Base-by-base conservation (phyloP, 2,329 filamentous ascomycete species). In the Aspergillus ruber region DNA sequence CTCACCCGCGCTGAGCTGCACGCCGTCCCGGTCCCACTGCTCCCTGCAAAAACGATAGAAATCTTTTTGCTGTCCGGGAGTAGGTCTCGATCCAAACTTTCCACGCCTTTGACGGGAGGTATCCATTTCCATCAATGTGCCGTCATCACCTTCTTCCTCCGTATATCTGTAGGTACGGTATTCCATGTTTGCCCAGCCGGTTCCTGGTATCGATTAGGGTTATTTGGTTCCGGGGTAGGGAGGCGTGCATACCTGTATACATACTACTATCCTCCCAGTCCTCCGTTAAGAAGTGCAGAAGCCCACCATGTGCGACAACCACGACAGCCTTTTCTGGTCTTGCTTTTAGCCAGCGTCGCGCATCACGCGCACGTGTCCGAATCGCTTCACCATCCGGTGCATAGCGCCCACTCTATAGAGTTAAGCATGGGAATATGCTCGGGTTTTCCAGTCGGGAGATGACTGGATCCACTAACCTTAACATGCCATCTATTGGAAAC, bases 171-270 rank as follows among this genome's bases (percentile, higher is more conserved):
- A 88, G 2, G 79, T 79, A 47, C 85, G 78, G 58, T 72, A 81
- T 66, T 88, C 84, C 43, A 81, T 80, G 62, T 89, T 88, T 5
- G 65, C 62, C 85, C 85, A 88, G 3, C 79, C 82, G 4, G 84
- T 88, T 33, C 80, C 82, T 82, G 54, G 36, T 20, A 39, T 15
- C n/a, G 15, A 13, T 35, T 7, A 38, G 41, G 2, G n/a, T 3
- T 41, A 13, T 18, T 20, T 3, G 20, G 20, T 8, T 20, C 33
- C 2, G 36, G 29, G 10, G 39, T 12, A 7, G 20, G 10, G n/a
- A 10, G 38, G 10, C 20, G 9, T 39, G 9, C 54, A 36, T 61
- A 69, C 69, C 72, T 45, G 62, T 51, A 44, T 67, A 66, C 15
- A 59, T 57, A 23, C 65, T 68, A 51, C 51, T 74, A 29, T 80